phyloP scores from a whole-genome alignment of 345 rosid species.

The Passiflora organensis region DNA sequence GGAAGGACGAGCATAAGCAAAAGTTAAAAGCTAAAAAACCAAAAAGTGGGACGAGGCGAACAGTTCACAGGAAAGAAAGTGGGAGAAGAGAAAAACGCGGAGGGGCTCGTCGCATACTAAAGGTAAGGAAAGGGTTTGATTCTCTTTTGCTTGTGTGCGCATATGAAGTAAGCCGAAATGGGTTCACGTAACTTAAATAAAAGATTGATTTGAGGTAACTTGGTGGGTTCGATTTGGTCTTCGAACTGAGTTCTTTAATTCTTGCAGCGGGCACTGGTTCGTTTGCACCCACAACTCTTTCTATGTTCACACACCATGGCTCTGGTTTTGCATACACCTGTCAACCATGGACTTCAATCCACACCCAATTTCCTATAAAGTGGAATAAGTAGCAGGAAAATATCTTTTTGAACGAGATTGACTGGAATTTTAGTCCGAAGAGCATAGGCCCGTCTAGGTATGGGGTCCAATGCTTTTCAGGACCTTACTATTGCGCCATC shows the following conservation, averaged over 20 bases:
- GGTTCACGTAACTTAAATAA: conserved; percentile 8
- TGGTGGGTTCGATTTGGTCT: not conserved
- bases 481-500: too few relatives aligned
- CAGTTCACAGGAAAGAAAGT: not conserved
- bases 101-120: not conserved
- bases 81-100: not conserved
- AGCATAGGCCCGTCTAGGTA: too few relatives aligned
- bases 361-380: not conserved
- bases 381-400: not conserved
- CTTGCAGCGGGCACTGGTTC: not conserved
- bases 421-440: too few relatives aligned
- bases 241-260: not conserved
- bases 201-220: not conserved
- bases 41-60: not conserved
- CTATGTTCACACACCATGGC: conserved; percentile 1
- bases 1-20: not conserved
- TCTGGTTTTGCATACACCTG: not conserved
- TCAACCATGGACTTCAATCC: not conserved
- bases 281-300: too few relatives aligned
- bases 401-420: not conserved
- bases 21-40: not conserved
- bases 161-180: conserved; percentile 15
- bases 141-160: conserved; percentile 8
- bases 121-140: not conserved
- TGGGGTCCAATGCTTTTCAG: too few relatives aligned